phyloP scores from a whole-genome alignment of 148 eudicot species.

The Amaranthus hypochondriacus region DNA sequence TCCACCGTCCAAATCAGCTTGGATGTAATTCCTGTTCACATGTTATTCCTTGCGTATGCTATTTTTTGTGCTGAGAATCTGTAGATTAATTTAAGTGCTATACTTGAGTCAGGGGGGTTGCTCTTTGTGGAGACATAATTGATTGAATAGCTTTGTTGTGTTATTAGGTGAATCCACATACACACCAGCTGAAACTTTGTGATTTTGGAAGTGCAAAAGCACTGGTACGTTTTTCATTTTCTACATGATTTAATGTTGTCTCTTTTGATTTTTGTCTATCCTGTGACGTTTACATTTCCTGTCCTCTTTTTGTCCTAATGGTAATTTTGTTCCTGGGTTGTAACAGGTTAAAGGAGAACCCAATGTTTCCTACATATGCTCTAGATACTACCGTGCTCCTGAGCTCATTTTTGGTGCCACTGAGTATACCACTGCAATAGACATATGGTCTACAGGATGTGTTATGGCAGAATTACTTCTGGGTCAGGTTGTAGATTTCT shows the following conservation, averaged over 20 bases:
- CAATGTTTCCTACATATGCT: conserved; percentile 92
- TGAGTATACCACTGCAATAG: conserved; percentile 92
- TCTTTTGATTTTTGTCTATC: background rate
- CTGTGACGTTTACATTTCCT: conserved; percentile 6
- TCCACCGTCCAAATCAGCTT: background rate
- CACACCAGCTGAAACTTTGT: conserved; percentile 95
- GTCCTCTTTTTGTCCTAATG: background rate
- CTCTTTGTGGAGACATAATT: background rate
- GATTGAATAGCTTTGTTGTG: conserved; percentile 13
- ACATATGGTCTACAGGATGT: conserved; percentile 97
- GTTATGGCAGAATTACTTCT: conserved; percentile 98
- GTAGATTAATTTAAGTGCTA: background rate
- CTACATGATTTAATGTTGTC: conserved; percentile 1
- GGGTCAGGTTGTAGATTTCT: conserved; percentile 53
- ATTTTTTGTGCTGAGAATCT: background rate
- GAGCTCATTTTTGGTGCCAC: conserved; percentile 98
- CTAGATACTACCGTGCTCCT: conserved; percentile 96
- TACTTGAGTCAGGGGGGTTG: background rate
- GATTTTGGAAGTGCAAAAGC: conserved; percentile 99
- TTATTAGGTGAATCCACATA: conserved; percentile 91
- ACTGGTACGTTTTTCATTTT: conserved; percentile 50
- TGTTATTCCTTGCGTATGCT: too few species aligned
- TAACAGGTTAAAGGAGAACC: conserved; percentile 92
- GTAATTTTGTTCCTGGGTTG: conserved; percentile 1
- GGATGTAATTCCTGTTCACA: background rate